These are phyloP conservation scores for Mycena capillaripes DNA, from an alignment of 768 basidiomycete genomes.

Conservation along the genomic window DNA sequence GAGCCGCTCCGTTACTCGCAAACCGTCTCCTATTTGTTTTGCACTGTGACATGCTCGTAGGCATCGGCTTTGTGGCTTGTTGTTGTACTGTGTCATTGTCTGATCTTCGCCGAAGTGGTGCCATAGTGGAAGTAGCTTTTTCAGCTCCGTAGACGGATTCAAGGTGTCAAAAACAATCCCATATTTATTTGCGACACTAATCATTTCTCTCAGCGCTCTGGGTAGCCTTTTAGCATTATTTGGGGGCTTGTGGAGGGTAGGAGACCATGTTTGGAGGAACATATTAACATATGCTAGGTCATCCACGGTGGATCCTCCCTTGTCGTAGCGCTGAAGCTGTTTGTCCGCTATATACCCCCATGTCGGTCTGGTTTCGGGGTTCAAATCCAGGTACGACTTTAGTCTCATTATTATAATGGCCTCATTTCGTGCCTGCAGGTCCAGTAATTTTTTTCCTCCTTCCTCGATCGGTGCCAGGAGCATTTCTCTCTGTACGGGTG, in stretches of 20 bases:
- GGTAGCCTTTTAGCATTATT: slow-evolving; percentile 2
- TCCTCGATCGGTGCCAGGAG: not conserved
- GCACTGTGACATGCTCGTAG: not conserved
- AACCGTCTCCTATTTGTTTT: not conserved
- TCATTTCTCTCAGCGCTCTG: slow-evolving; percentile 32
- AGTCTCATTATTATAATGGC: not conserved
- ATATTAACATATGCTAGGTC: slow-evolving; percentile 30
- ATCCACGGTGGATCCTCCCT: slow-evolving; percentile 1
- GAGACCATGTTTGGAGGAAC: slow-evolving; percentile 46
- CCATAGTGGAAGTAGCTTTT: slow-evolving; percentile 47
- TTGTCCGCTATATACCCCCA: not conserved
- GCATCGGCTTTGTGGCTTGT: not conserved
- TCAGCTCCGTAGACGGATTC: slow-evolving; percentile 21
- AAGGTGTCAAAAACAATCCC: slow-evolving; percentile 32
- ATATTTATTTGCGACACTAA: slow-evolving; percentile 40
- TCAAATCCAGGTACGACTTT: not conserved
- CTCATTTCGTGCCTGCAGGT: not conserved
- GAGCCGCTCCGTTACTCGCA: not conserved
- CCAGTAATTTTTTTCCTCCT: not conserved
- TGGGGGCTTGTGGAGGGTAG: not conserved
- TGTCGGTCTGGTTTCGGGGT: not conserved
- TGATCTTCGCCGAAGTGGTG: slow-evolving; percentile 41
- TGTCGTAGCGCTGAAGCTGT: slow-evolving; percentile 24
- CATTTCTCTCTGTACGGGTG: not conserved
- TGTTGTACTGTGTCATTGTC: not conserved